Evolutionary conservation across 306 rosid genomes (phyloP), one percentile per base, ranked within the genome.

Genomic region (Cucurbita argyrosperma): DNA sequence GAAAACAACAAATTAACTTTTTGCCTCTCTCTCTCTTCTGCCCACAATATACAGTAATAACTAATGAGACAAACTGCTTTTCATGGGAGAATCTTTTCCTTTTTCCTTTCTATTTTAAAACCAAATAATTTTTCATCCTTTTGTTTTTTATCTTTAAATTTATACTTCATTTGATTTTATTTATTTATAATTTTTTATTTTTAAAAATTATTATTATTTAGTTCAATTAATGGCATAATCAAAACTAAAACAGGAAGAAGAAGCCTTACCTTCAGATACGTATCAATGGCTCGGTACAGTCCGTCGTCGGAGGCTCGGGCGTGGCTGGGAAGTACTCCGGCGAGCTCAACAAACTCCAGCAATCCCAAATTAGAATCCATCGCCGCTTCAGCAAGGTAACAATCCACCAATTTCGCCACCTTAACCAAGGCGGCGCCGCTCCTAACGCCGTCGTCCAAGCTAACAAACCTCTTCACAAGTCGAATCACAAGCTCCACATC

Each of bases 271-370:
- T 94, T 94, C n/a, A 94, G 92, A 54, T 86, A 94, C 19, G 97
- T 94, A 67, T 94, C 99, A 81, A 94, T 74, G 88, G 96, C 97
- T 76, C 98, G 77, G 76, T 94, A 94, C 71, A 94, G 79, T 9
- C 97, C 97, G 77, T 94, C 99, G 21, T 94, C 92, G 1, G 84
- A 76, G 9, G 96, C 88, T 35, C 99, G 89, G 8, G 95, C 86
- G 77, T 88, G 94, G 77, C 71, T 63, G 8, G 98, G 98, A 39
- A 90, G 85, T 63, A 92, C 89, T 16, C 79, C 87, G 7, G 96
- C 97, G 11, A 94, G 95, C 2, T 82, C 76, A 0, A 71, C 78
- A 14, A 94, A 89, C 62, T 89, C 89, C 61, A 83, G 13, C 83
- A 89, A 77, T 54, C 82, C 78, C 76, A 89, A 61, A 74, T 83